phyloP scores from a whole-genome alignment of 1,284 basidiomycete species.

The Xerocomus minutiporus region DNA sequence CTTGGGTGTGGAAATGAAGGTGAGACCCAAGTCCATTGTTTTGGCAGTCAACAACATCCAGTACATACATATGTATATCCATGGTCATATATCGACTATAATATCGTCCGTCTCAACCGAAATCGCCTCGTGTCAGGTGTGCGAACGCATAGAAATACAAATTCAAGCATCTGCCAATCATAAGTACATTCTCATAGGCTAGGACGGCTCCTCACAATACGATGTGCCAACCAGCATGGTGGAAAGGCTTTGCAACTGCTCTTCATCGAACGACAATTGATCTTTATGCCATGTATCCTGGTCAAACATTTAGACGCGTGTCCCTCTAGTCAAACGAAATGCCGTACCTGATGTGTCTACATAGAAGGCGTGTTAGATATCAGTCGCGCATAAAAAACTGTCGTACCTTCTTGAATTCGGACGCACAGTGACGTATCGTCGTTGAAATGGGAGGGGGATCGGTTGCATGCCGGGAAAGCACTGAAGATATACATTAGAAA shows the following conservation, averaged over 20 bases:
- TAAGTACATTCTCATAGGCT: constrained; percentile 9
- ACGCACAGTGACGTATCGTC: constrained; percentile 84
- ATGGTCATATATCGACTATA: neutral
- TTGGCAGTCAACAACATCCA: neutral
- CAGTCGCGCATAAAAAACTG: constrained; percentile 8
- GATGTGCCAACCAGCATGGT: constrained; percentile 89
- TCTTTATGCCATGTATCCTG: constrained; percentile 93
- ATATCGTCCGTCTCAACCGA: neutral
- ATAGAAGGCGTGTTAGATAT: constrained; percentile 13
- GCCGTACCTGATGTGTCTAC: constrained; percentile 64
- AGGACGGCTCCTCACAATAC: constrained; percentile 60
- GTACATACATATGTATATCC: constrained; percentile 1
- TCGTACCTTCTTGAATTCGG: constrained; percentile 80
- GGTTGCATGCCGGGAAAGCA: constrained; percentile 76
- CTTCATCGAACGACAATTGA: constrained; percentile 84
- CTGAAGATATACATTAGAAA: constrained; percentile 35
- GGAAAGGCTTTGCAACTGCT: constrained; percentile 82
- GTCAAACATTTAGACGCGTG: constrained; percentile 7
- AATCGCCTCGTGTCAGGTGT: constrained; percentile 1
- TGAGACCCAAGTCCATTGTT: neutral
- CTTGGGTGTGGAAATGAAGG: neutral
- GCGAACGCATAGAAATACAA: neutral
- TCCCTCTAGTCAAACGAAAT: constrained; percentile 23
- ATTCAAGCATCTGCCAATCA: constrained; percentile 24
- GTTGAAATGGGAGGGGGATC: constrained; percentile 91